Base-by-base conservation (phyloP, 768 basidiomycete species). In the Tulasnella sp. region DNA sequence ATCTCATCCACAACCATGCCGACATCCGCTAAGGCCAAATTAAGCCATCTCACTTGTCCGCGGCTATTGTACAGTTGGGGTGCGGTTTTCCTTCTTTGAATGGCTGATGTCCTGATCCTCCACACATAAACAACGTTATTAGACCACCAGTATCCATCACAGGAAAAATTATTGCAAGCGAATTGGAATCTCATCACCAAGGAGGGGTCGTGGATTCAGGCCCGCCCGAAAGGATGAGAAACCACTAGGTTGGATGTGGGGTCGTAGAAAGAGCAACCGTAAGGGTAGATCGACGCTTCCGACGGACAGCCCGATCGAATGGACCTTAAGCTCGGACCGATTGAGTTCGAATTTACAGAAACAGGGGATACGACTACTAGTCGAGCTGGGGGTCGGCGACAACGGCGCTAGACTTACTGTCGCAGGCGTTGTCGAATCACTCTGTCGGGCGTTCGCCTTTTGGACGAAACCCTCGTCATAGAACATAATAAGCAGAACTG, bases 181-280 rank as follows among this genome's bases (percentile, higher is more conserved):
- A 85, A 87, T 77, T 72, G 86, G 8, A 82, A 83, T 36, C 76
- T 83, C 3, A 81, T 85, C 12, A 78, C 85, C 52, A 85, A 85
- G 72, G 82, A 83, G n/a, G 37, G 85, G 85, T 8, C 87, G 87
- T 79, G 93, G 93, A 2, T 82, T 93, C 68, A 85, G 92, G 3
- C 93, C 92, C 0, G 87, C 82, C 0, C 83, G 93, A 74, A 89
- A 87, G 52, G 90, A 89, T n/a, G 91, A 91, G 0, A 85, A n/a
- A n/a, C n/a, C n/a, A n/a, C 93, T 40, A 83, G 91, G 36, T 82
- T 92, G 1, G 89, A 52, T 81, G 81, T 0, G 87, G 86, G 45
- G 83, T 83, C 79, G 86, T 31, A 79, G 78, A 17, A 75, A 38
- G n/a, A 40, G 80, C 25, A 78, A 40, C 5, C 54, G 80, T 79